Conservation (phyloP, 2,329 filamentous ascomycete genomes). For the Paraphaeosphaeria sporulosa region DNA sequence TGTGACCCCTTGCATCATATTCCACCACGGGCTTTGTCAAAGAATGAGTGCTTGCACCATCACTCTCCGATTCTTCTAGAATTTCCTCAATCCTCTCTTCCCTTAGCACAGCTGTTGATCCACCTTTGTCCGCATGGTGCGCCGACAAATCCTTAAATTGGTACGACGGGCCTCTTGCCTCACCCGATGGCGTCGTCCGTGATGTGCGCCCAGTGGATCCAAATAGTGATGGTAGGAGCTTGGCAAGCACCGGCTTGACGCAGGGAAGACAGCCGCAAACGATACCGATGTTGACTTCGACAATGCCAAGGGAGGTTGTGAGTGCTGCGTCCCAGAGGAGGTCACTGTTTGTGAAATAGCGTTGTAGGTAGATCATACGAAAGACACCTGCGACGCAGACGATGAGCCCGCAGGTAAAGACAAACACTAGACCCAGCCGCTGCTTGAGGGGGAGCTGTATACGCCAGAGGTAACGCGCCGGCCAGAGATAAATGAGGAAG, state of each 20-base stretch:
- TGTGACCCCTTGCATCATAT: neutral
- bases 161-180: neutral
- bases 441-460: slow-evolving; percentile 11
- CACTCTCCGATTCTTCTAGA: neutral
- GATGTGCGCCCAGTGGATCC: neutral
- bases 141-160: slow-evolving; percentile 7
- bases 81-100: slow-evolving; percentile 4
- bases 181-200: neutral
- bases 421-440: slow-evolving; percentile 10
- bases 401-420: slow-evolving; percentile 11
- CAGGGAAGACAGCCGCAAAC: slow-evolving; percentile 12
- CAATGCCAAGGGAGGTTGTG: slow-evolving; percentile 7
- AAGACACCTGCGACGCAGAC: slow-evolving; percentile 12
- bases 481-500: slow-evolving; percentile 12
- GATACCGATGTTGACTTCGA: slow-evolving; percentile 13
- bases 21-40: neutral
- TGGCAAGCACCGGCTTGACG: slow-evolving; percentile 1
- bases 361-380: slow-evolving; percentile 5
- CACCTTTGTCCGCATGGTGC: slow-evolving; percentile 1
- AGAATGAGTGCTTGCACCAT: slow-evolving; percentile 4
- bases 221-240: slow-evolving; percentile 4
- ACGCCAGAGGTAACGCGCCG: slow-evolving; percentile 10
- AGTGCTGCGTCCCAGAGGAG: slow-evolving; percentile 11
- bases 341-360: slow-evolving; percentile 9
- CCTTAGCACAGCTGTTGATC: slow-evolving; percentile 1